Conservation (phyloP, 1,284 basidiomycete genomes). For the Coriolopsis trogii region DNA sequence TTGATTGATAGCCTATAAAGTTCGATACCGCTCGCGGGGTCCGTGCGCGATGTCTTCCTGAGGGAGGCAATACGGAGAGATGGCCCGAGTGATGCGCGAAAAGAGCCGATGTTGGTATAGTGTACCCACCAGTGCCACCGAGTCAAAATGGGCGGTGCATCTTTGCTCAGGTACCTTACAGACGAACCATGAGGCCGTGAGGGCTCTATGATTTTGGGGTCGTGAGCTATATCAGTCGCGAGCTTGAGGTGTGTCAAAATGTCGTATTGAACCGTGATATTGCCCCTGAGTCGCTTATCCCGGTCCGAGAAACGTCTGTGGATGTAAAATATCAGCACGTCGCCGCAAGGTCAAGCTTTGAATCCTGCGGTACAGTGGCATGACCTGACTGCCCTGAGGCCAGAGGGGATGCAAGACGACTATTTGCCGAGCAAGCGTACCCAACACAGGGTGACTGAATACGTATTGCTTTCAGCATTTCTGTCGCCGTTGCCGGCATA, state of each 20-base stretch:
- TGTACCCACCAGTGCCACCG: conserved; percentile 8
- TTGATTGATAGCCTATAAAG: conserved; percentile 14
- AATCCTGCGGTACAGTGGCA: too few relatives aligned
- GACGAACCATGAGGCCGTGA: conserved; percentile 4
- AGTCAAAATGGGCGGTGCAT: background rate
- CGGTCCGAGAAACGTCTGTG: background rate
- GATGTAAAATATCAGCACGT: background rate
- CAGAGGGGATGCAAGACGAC: too few relatives aligned
- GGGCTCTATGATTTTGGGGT: conserved; percentile 9
- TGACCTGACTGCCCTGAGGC: too few relatives aligned
- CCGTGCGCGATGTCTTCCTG: conserved; percentile 2
- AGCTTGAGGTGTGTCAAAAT: background rate
- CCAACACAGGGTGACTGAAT: too few relatives aligned
- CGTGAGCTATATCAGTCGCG: background rate
- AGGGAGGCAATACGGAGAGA: conserved; percentile 13
- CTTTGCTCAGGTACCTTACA: conserved; percentile 8
- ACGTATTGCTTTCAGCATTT: too few relatives aligned
- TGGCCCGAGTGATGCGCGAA: conserved; percentile 18
- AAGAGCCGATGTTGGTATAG: conserved; percentile 5
- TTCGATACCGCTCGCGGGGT: conserved; percentile 8
- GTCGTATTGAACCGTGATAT: background rate
- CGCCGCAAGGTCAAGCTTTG: too few relatives aligned
- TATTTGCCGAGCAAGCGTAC: too few relatives aligned
- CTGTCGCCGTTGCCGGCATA: too few relatives aligned
- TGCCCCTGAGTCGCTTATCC: background rate